These are phyloP conservation scores for Aspergillus uvarum DNA, from an alignment of 2,329 filamentous ascomycete genomes.

Conservation along the genomic window DNA sequence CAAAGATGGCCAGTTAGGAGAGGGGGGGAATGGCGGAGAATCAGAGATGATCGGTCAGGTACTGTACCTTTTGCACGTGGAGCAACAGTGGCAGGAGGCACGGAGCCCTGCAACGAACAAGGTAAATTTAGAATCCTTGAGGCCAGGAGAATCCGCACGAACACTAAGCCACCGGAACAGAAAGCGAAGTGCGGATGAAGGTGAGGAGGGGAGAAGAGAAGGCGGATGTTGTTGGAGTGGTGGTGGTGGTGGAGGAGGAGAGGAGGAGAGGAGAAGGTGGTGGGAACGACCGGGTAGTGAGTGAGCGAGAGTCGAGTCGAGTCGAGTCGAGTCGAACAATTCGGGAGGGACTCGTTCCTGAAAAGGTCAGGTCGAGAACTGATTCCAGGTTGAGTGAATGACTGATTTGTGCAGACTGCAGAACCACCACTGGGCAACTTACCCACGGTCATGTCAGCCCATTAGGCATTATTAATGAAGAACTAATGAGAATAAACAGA, in stretches of 20 bases:
- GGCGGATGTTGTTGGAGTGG: neutral
- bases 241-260: no score
- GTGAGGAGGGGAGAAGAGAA: neutral
- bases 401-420: constrained; percentile 4
- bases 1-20: neutral
- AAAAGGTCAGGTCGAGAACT: constrained; percentile 2
- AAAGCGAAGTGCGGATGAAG: neutral
- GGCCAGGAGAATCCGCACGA: neutral
- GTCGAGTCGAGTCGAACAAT: neutral
- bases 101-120: constrained; percentile 6
- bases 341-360: neutral
- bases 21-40: constrained; percentile 7
- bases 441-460: neutral
- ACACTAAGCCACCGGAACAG: neutral
- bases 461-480: neutral
- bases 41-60: constrained; percentile 14
- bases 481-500: constrained; percentile 4
- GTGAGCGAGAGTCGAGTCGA: no score
- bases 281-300: no score
- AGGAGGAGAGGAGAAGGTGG: no score
- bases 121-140: neutral
- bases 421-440: neutral
- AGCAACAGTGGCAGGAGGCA: constrained; percentile 13
- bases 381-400: neutral
- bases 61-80: constrained; percentile 18